Evolutionary conservation across 495 filamentous ascomycete species (phyloP), one percentile per base, ranked within the genome.

Genomic region (Xylaria nigripes): DNA sequence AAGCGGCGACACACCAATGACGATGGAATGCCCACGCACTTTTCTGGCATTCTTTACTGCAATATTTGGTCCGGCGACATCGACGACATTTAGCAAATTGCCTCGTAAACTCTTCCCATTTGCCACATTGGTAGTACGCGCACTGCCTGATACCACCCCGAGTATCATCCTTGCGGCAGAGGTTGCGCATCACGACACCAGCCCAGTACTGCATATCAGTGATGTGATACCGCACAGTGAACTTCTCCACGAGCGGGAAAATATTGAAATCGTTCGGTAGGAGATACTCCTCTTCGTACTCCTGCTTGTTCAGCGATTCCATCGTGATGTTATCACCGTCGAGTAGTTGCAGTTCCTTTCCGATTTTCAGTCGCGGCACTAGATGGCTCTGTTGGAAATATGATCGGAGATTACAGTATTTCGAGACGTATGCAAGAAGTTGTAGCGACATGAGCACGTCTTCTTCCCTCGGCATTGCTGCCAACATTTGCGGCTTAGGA

Each of bases 121-220:
- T 93, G 48, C 93, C 93, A 65, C 93, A 98, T 70, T 95, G 84
- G 72, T 92, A 98, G 70, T 95, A 94, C 19, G 93, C 93, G 64
- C 93, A 98, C 58, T 98, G 93, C 43, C 93, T 81, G 61, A 97
- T 96, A 51, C 92, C 93, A 22, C 93, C 93, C 47, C 86, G 79
- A 6, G 84, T 86, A 62, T 98, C 93, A 67, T 98, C 93, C 72
- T 98, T 98, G 53, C 93, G 86, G 76, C 93, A 98, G 32, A 98
- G 83, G 66, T 98, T 98, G 50, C 93, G 79, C 93, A 98, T 97
- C 50, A 98, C 93, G 19, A 98, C 92, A 48, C 90, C 92, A 8
- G 93, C 93, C 93, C 93, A 98, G 73, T 96, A 96, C 66, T 96
- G 90, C 93, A 98, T 97, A 67, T 97, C 92, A 49, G 85, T 86